These are phyloP conservation scores for Tuber indicum DNA, from an alignment of 495 filamentous ascomycete species.

Conservation along the genomic window DNA sequence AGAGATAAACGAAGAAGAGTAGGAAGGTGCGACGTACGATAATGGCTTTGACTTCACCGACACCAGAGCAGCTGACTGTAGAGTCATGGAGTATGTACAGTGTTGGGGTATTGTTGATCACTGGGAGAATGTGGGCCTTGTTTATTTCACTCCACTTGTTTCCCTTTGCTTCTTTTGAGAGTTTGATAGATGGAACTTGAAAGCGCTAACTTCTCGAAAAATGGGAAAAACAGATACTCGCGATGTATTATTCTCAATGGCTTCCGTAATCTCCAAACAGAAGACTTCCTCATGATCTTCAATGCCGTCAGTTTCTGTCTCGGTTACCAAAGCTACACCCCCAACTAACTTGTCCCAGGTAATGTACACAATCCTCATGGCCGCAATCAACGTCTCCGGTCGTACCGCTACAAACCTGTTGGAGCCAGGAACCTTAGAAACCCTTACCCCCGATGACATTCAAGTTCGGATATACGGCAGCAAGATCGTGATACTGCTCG, in stretches of 20 bases:
- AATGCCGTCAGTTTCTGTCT: slow-evolving; percentile 47
- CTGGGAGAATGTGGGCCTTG: slow-evolving; percentile 45
- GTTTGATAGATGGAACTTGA: neutral
- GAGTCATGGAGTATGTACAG: slow-evolving; percentile 51
- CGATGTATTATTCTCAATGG: slow-evolving; percentile 47
- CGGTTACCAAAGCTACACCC: slow-evolving; percentile 7
- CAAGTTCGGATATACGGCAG: slow-evolving; percentile 49
- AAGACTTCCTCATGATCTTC: slow-evolving; percentile 56
- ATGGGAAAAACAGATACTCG: slow-evolving; percentile 36
- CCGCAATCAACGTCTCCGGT: slow-evolving; percentile 54
- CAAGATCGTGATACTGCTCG: slow-evolving; percentile 51
- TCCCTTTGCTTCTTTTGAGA: neutral
- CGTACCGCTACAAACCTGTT: slow-evolving; percentile 56
- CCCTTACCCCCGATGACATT: slow-evolving; percentile 49
- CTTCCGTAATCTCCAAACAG: slow-evolving; percentile 48
- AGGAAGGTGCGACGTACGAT: neutral
- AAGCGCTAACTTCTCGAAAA: slow-evolving; percentile 4
- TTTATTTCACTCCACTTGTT: neutral
- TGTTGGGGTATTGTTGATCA: slow-evolving; percentile 44
- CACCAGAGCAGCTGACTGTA: slow-evolving; percentile 45
- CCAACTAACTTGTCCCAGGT: slow-evolving; percentile 32
- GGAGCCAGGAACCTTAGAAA: slow-evolving; percentile 49
- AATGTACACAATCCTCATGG: slow-evolving; percentile 53
- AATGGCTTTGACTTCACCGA: slow-evolving; percentile 21
- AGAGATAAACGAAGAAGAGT: neutral